Conservation (phyloP, 768 basidiomycete species). For the Boletus vermiculosoides region DNA sequence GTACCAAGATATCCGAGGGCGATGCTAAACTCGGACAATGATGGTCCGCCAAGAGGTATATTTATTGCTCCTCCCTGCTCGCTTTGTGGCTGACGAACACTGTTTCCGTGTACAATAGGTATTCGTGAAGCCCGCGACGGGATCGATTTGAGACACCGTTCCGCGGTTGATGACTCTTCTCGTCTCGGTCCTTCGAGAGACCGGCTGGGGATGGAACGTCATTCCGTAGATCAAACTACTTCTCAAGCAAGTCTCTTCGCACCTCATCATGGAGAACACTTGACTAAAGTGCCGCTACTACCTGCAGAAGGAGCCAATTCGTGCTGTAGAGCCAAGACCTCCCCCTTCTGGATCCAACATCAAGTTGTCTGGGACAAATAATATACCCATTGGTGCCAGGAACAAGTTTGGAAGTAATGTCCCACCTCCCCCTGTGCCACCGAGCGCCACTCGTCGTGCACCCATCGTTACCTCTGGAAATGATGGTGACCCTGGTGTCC, state of each 20-base stretch:
- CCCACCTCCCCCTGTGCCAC: neutral
- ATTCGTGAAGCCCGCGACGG: conserved; percentile 23
- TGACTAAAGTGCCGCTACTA: neutral
- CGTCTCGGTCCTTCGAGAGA: conserved; percentile 22
- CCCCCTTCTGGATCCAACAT: conserved; percentile 17
- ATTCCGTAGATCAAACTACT: conserved; percentile 13
- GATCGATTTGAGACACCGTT: conserved; percentile 20
- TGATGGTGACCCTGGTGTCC: conserved; percentile 21
- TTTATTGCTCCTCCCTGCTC: neutral
- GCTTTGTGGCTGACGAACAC: neutral
- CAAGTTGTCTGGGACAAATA: conserved; percentile 35
- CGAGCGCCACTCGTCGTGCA: neutral
- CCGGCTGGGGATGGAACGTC: conserved; percentile 20
- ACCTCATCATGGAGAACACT: neutral
- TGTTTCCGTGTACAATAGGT: neutral
- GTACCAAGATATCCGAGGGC: conserved; percentile 38
- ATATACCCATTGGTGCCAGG: conserved; percentile 30
- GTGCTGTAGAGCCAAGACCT: conserved; percentile 13
- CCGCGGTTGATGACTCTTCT: conserved; percentile 8
- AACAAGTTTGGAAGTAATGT: conserved; percentile 22
- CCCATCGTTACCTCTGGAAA: conserved; percentile 8
- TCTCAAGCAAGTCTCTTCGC: conserved; percentile 18
- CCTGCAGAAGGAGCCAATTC: conserved; percentile 22
- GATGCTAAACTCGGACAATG: conserved; percentile 31
- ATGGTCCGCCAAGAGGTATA: conserved; percentile 17